Base-by-base conservation (phyloP, 163 green algal genomes). In the Scenedesmus sp. region DNA sequence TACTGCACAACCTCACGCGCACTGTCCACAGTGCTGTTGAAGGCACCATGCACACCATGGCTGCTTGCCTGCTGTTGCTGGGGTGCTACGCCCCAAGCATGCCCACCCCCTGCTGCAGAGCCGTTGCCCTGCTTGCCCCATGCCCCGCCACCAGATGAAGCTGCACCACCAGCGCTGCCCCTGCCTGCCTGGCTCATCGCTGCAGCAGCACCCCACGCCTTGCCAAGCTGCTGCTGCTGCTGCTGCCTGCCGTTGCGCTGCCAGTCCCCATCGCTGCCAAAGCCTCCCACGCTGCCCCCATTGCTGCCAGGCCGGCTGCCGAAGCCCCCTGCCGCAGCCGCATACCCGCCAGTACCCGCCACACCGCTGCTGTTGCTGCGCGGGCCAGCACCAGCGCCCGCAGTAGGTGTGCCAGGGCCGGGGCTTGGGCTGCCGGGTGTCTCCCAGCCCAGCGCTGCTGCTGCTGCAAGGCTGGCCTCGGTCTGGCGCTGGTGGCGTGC, bases 371-470 rank as follows among this genome's bases (percentile, higher is more conserved):
- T 60, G 18, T 20, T 77, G 23, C 12, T 59, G 34, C 12, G 8
- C 55, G 64, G 70, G 46, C 64, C 66, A 46, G 34, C 34, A n/a
- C 73, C 15, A 2, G 60, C n/a, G 52, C 85, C 76, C 2, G 6
- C 70, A 13, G 46, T 23, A 52, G 70, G 70, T 79, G 70, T 83
- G 66, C 34, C 46, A 66, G 46, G 84, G 18, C 57, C 67, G 18
- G 60, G 70, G 70, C 70, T 60, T 79, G 62, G 10, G 26, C 56
- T 82, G 85, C 66, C 8, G 12, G 81, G 81, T 26, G 87, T 59
- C 1, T 46, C 87, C 87, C 87, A 91, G 54, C 87, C 87, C 76
- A 83, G 76, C 46, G 74, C 87, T 87, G 87, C 87, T 79, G 87
- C 87, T n/a, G 87, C 87, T 6, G 59, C 26, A 13, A 91, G 23